Evolutionary conservation across 1,284 basidiomycete species (phyloP).

Genomic region (Sparassis latifolia): DNA sequence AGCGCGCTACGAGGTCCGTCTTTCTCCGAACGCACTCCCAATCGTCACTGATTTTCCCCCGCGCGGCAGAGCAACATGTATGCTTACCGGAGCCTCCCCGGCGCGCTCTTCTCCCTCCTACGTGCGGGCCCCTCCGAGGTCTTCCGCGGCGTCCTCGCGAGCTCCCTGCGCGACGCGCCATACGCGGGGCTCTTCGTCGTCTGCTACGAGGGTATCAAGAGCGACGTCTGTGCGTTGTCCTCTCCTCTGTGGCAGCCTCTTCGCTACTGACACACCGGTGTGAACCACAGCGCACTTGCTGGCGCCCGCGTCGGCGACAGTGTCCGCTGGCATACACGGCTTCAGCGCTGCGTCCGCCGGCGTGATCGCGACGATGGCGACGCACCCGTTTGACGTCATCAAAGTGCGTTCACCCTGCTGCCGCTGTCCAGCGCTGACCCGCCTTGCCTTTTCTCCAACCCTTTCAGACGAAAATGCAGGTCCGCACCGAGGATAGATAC

Average conservation of each 20-base stretch:
- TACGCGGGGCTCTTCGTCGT: conserved; percentile 94
- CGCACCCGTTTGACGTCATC: conserved; percentile 88
- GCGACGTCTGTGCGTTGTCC: conserved; percentile 47
- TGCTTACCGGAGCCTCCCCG: conserved; percentile 59
- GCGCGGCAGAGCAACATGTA: conserved; percentile 69
- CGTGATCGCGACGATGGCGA: conserved; percentile 73
- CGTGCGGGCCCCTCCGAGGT: conserved; percentile 77
- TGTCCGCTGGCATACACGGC: conserved; percentile 46
- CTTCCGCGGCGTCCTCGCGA: conserved; percentile 86
- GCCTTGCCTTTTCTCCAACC: neutral
- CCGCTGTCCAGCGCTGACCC: neutral
- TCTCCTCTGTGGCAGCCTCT: neutral
- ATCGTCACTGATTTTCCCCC: neutral
- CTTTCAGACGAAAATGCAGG: conserved; percentile 80
- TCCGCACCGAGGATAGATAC: conserved; percentile 68
- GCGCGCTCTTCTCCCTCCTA: conserved; percentile 57
- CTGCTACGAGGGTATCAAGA: conserved; percentile 84
- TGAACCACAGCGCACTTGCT: conserved; percentile 21
- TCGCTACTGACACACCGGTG: too few relatives aligned
- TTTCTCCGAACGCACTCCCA: neutral
- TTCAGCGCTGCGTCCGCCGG: conserved; percentile 71
- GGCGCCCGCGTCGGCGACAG: conserved; percentile 33
- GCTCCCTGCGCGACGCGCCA: conserved; percentile 90
- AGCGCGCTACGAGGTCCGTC: conserved; percentile 84
- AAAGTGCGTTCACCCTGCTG: conserved; percentile 46